These are phyloP conservation scores for Penicillium turbatum DNA, from an alignment of 495 filamentous ascomycete genomes.

Conservation along the genomic window DNA sequence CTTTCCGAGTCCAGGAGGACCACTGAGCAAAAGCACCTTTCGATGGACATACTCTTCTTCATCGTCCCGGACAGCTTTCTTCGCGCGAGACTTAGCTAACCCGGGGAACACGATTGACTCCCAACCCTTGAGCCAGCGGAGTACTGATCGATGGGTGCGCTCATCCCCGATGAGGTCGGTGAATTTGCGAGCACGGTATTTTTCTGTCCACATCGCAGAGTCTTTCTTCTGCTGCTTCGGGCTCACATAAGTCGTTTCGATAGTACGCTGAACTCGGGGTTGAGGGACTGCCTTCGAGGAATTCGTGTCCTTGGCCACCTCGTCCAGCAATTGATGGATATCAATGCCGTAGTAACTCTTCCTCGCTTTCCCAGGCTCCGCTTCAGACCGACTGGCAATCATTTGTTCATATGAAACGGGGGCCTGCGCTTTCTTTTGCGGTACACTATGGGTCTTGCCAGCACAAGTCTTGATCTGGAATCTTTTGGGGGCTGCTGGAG, in stretches of 20 bases:
- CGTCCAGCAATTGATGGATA: slow-evolving; percentile 75
- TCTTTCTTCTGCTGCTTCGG: slow-evolving; percentile 30
- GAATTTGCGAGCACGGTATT: slow-evolving; percentile 87
- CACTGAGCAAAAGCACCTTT: slow-evolving; percentile 86
- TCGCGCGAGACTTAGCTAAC: slow-evolving; percentile 51
- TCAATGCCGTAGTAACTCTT: slow-evolving; percentile 88
- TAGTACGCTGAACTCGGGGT: slow-evolving; percentile 29
- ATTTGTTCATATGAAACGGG: slow-evolving; percentile 61
- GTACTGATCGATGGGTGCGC: slow-evolving; percentile 82
- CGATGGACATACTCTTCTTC: slow-evolving; percentile 66
- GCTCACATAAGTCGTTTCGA: slow-evolving; percentile 37
- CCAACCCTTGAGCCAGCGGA: slow-evolving; percentile 93
- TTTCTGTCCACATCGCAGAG: slow-evolving; percentile 76
- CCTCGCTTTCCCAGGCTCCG: slow-evolving; percentile 65
- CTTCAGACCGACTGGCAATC: slow-evolving; percentile 63
- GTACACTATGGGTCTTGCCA: slow-evolving; percentile 56
- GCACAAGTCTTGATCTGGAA: slow-evolving; percentile 60
- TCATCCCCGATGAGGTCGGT: slow-evolving; percentile 93
- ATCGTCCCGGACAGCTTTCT: slow-evolving; percentile 34
- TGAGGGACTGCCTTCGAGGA: slow-evolving; percentile 13
- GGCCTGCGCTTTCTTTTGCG: slow-evolving; percentile 43
- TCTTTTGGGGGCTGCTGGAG: slow-evolving; percentile 17
- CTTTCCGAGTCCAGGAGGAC: slow-evolving; percentile 90
- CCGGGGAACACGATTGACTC: slow-evolving; percentile 88
- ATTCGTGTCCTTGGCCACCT: slow-evolving; percentile 51